Base-by-base conservation (phyloP, 768 basidiomycete species). In the Kwoniella mangroviensis region DNA sequence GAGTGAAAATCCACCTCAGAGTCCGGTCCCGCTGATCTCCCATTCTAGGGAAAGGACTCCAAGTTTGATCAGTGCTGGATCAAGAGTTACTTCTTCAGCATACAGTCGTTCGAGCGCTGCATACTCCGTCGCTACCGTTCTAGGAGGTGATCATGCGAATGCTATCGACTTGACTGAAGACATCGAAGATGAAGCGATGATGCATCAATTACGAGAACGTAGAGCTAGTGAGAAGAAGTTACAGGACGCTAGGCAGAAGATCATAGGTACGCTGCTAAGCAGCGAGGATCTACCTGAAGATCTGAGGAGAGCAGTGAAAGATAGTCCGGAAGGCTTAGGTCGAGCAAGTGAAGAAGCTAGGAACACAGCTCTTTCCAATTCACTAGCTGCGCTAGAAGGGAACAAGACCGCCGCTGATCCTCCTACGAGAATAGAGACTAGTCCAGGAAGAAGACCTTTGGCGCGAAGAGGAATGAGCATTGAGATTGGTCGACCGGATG, bases 361-460 rank as follows among this genome's bases (percentile, higher is more conserved):
- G 60, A 66, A 45, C 12, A 49, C 57, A 1, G 79, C 79, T 12
- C 10, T 80, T 5, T 63, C 56, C n/a, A 58, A 67, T 19, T 77
- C 76, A 12, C 63, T 80, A 15, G 76, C 75, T 55, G 71, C 79
- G 1, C 67, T 80, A 6, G 79, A 80, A 62, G 79, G 79, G 5
- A 26, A 43, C 12, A 28, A 70, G 60, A 21, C 26, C 9, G 42
- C 40, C 13, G 34, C 4, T n/a, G 17, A 9, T 12, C n/a, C 58
- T 1, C 52, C 64, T 42, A 41, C 43, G 2, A 11, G 55, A 24
- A 45, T 41, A 40, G 64, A 68, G 21, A 24, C 63, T 12, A 72
- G 61, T 57, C 71, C 74, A 7, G 45, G 59, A 9, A 67, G 58
- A 26, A 19, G 62, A 42, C 28, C 56, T 12, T 9, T 49, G 15